Evolutionary conservation across 345 rosid genomes (phyloP).

Genomic region (Barbarea vulgaris): DNA sequence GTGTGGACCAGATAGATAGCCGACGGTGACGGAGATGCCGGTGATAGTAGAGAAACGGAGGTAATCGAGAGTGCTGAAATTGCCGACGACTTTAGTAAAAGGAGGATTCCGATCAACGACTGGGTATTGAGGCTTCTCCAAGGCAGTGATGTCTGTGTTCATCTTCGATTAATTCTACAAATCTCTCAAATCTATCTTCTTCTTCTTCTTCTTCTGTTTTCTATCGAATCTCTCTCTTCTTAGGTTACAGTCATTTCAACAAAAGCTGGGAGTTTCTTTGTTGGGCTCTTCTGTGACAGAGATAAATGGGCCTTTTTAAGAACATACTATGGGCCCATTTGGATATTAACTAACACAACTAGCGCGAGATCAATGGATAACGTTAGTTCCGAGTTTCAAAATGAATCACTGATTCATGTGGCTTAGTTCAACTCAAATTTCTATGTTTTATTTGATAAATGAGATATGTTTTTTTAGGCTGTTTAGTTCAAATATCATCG

Average conservation of each 20-base stretch:
- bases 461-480: neutral
- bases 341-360: neutral
- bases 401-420: neutral
- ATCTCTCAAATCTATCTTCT: conserved; percentile 7
- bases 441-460: neutral
- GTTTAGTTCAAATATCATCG: neutral
- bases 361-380: neutral
- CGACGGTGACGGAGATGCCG: conserved; percentile 92
- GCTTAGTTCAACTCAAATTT: neutral
- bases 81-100: conserved; percentile 78
- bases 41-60: conserved; percentile 74
- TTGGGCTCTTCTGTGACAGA: conserved; percentile 13
- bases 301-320: neutral
- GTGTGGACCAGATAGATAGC: conserved; percentile 79
- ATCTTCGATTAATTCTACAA: conserved; percentile 42
- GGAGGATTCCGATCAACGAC: conserved; percentile 86
- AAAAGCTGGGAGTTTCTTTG: neutral
- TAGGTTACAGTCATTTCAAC: conserved; percentile 19
- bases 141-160: conserved; percentile 95
- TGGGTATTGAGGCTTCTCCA: conserved; percentile 85
- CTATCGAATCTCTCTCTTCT: conserved; percentile 2
- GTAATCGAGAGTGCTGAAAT: conserved; percentile 80
- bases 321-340: neutral
- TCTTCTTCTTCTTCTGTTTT: neutral
- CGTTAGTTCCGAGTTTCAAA: neutral